Conservation (phyloP, 306 rosid genomes). For the Pyrus communis region DNA sequence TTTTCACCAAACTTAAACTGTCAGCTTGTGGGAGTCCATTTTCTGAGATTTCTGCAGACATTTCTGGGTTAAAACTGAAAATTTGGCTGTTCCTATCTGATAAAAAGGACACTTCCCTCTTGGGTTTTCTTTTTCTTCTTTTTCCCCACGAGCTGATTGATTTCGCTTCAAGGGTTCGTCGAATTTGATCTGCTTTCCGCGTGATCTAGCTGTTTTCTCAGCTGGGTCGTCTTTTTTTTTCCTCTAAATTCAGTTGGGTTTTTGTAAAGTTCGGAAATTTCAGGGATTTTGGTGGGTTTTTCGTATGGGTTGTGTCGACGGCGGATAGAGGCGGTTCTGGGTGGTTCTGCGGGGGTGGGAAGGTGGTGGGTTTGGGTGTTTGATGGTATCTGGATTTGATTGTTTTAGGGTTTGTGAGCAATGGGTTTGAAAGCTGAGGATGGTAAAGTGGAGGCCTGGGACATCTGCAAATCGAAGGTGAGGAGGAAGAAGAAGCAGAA, state of each 20-base stretch:
- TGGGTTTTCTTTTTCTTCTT: neutral
- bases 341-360: conserved; percentile 8
- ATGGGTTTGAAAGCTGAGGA: conserved; percentile 74
- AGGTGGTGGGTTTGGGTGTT: conserved; percentile 32
- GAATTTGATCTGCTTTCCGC: conserved; percentile 28
- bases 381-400: conserved; percentile 40
- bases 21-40: conserved; percentile 46
- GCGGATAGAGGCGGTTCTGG: neutral
- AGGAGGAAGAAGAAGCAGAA: conserved; percentile 46
- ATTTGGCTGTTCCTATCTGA: conserved; percentile 19
- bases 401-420: conserved; percentile 39
- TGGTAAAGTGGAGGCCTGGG: conserved; percentile 78
- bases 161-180: conserved; percentile 16
- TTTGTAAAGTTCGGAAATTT: conserved; percentile 28
- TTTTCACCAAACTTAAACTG: conserved; percentile 40
- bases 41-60: conserved; percentile 55
- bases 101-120: conserved; percentile 9
- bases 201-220: conserved; percentile 35
- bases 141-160: conserved; percentile 16
- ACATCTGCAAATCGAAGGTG: conserved; percentile 56
- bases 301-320: conserved; percentile 12
- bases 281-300: conserved; percentile 5
- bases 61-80: conserved; percentile 46
- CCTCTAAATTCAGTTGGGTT: conserved; percentile 16
- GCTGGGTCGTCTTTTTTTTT: conserved; percentile 13